Evolutionary conservation across 306 rosid genomes (phyloP).

Genomic region (Quercus gilva): DNA sequence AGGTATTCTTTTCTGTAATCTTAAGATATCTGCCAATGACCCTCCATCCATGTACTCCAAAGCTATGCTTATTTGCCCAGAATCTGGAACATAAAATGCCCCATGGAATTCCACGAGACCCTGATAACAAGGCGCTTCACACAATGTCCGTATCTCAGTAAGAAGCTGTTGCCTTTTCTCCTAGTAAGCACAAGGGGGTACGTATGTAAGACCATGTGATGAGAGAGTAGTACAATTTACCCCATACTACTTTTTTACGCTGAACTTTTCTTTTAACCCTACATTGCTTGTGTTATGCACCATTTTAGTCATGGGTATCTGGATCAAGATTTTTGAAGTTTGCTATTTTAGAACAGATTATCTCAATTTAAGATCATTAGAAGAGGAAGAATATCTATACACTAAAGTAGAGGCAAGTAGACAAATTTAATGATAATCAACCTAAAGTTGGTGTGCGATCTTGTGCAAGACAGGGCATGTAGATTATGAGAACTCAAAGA

Average conservation of each 20-base stretch:
- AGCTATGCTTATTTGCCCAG: constrained; percentile 97
- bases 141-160: constrained; percentile 89
- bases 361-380: not conserved
- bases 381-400: not conserved
- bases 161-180: constrained; percentile 98
- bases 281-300: not conserved
- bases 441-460: not conserved
- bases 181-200: constrained; percentile 39
- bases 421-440: not conserved
- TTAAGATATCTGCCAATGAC: constrained; percentile 81
- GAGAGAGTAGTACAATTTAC: not conserved
- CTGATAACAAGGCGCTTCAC: constrained; percentile 89
- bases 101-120: constrained; percentile 99
- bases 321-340: not conserved
- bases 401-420: not conserved
- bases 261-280: not conserved
- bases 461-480: not conserved
- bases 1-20: constrained; percentile 59
- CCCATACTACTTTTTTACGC: not conserved
- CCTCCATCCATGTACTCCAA: constrained; percentile 99
- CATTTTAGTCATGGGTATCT: not conserved
- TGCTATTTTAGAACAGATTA: not conserved
- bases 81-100: constrained; percentile 95
- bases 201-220: not conserved
- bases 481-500: not conserved